These are phyloP conservation scores for Vitellaria paradoxa DNA, from an alignment of 179 eudicot genomes.

Conservation along the genomic window DNA sequence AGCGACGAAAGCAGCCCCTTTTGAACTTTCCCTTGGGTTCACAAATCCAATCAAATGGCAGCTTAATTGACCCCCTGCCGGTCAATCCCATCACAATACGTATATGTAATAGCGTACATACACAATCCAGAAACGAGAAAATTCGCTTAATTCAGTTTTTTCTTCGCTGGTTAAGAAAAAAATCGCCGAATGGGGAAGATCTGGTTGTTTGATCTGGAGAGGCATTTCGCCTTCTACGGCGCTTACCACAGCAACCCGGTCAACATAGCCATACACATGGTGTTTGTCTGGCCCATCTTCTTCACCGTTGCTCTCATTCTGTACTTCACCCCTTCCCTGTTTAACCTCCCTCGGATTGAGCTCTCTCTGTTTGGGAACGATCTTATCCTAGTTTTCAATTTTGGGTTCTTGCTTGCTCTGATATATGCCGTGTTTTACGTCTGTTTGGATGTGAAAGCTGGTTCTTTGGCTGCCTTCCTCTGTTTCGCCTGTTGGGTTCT, in stretches of 20 bases:
- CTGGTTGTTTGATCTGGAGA: slow-evolving; percentile 77
- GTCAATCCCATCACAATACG: no score
- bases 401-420: slow-evolving; percentile 52
- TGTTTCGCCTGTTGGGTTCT: slow-evolving; percentile 74
- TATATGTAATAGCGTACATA: no score
- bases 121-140: no score
- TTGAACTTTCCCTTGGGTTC: no score
- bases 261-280: slow-evolving; percentile 62
- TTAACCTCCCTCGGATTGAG: slow-evolving; percentile 21
- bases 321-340: slow-evolving; percentile 44
- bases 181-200: slow-evolving; percentile 17
- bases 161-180: no score
- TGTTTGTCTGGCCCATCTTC: slow-evolving; percentile 90
- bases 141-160: no score
- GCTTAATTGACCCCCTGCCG: no score
- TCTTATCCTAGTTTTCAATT: slow-evolving; percentile 32
- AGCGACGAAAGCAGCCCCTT: no score
- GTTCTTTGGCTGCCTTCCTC: slow-evolving; percentile 73
- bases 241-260: slow-evolving; percentile 87
- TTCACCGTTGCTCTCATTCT: slow-evolving; percentile 52
- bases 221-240: slow-evolving; percentile 80
- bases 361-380: slow-evolving; percentile 7
- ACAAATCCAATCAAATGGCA: no score
- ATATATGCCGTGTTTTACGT: slow-evolving; percentile 58
- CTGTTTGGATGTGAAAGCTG: slow-evolving; percentile 74